Evolutionary conservation across 805 yeast genomes (phyloP), one percentile per base, ranked within the genome.

Genomic region (Saturnispora mendoncae): DNA sequence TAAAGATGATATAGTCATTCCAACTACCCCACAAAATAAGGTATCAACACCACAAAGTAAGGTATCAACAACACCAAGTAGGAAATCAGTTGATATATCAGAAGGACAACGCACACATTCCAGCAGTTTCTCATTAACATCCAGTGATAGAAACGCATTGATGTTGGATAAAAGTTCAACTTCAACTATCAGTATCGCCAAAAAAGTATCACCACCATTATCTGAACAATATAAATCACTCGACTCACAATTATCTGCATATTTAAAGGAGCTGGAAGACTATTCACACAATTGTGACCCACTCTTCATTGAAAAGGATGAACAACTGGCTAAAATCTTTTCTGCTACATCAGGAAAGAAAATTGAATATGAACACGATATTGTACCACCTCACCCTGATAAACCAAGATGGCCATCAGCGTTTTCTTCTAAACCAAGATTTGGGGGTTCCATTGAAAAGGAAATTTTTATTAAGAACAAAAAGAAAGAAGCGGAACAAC

Each of bases 381-480:
- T 71, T 1, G 66, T 75, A 7, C 81, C 80, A 3, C 57, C 72
- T 4, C 78, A 73, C 51, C 79, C 79, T 2, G 54, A 53, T 19
- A 52, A 43, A 36, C 67, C 78, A 2, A 66, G 61, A 26, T 52
- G 70, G 13, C 78, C 77, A 5, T 66, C 79, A 3, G 76, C 77
- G 1, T 57, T 75, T 8, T 51, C 66, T 6, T 24, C 44, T 19
- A 46, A 51, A 24, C 64, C 65, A 19, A 54, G 50, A 36, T 61
- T 46, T 38, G 53, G 54, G 37, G 51, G 46, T 13, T 51, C 59
- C 13, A 24, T 49, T 1, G 62, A 56, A 34, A 35, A 48, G 17
- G 61, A 54, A 29, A 19, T 52, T 12, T 46, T 28, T 29, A 48
- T 51, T 6, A 50, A 46, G 18, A 45, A 31, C 13, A 31, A 47